Conservation (phyloP, 805 yeast species). For the Kodamaea kakaduensis region DNA sequence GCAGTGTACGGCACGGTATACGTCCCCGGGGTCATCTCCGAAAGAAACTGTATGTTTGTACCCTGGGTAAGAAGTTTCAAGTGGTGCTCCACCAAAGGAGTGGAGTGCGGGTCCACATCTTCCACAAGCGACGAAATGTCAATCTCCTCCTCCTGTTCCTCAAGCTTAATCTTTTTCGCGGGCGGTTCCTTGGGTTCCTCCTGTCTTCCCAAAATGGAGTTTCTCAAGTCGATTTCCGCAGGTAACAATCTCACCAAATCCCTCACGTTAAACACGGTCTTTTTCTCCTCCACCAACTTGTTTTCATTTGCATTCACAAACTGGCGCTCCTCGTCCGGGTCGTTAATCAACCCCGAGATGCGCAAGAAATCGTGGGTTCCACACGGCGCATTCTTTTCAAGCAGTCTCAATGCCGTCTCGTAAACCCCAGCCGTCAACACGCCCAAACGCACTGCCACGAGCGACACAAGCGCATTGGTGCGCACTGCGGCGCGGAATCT, state of each 20-base stretch:
- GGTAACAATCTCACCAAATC: conserved; percentile 38
- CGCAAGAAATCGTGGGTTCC: conserved; percentile 36
- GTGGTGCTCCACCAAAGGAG: conserved; percentile 51
- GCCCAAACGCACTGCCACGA: conserved; percentile 70
- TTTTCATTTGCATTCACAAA: conserved; percentile 29
- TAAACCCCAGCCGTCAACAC: conserved; percentile 62
- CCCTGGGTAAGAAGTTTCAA: conserved; percentile 59
- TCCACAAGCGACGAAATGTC: background rate
- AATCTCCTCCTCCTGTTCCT: conserved; percentile 13
- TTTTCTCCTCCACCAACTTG: conserved; percentile 30
- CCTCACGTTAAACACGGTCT: conserved; percentile 33
- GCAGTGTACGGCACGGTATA: conserved; percentile 62
- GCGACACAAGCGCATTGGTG: conserved; percentile 55
- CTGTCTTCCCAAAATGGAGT: conserved; percentile 37
- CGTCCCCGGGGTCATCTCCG: conserved; percentile 50
- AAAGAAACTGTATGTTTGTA: conserved; percentile 53
- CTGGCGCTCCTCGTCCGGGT: conserved; percentile 38
- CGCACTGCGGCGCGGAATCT: conserved; percentile 68
- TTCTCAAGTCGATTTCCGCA: conserved; percentile 39
- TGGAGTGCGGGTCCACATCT: conserved; percentile 15
- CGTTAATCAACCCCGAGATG: conserved; percentile 49
- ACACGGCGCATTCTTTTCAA: conserved; percentile 56
- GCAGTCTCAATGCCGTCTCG: conserved; percentile 47
- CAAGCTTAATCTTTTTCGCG: conserved; percentile 40
- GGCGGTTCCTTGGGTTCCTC: conserved; percentile 10